Evolutionary conservation across 2,329 filamentous ascomycete species (phyloP).

Genomic region (Colletotrichum godetiae): DNA sequence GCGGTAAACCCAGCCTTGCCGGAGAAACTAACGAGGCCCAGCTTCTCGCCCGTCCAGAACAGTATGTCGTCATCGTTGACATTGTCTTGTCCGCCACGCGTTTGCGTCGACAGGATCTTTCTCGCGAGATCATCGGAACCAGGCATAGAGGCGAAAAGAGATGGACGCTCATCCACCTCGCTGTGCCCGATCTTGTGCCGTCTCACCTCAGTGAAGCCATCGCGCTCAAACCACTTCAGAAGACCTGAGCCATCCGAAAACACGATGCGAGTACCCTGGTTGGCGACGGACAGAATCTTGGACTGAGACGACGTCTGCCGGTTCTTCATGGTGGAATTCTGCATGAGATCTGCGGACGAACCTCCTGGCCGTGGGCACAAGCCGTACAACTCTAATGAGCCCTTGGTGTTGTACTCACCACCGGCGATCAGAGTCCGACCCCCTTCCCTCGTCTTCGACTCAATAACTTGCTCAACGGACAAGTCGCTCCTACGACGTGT

Average conservation of each 20-base stretch:
- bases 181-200: conserved; percentile 66
- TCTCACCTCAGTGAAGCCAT: conserved; percentile 74
- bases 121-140: conserved; percentile 79
- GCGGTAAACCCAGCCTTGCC: conserved; percentile 58
- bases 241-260: conserved; percentile 87
- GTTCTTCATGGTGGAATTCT: conserved; percentile 74
- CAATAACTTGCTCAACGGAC: conserved; percentile 63
- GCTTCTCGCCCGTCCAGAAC: conserved; percentile 88
- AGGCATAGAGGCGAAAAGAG: conserved; percentile 63
- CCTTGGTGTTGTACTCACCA: conserved; percentile 92
- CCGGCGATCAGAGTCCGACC: conserved; percentile 81
- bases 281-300: conserved; percentile 83
- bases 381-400: conserved; percentile 88
- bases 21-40: conserved; percentile 79
- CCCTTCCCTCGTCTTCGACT: conserved; percentile 61
- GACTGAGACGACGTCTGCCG: conserved; percentile 84
- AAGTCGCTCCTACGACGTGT: conserved; percentile 65
- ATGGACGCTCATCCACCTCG: conserved; percentile 56
- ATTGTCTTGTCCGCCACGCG: conserved; percentile 40
- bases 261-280: conserved; percentile 84
- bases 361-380: conserved; percentile 49
- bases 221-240: conserved; percentile 91
- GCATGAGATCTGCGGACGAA: conserved; percentile 39
- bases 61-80: conserved; percentile 76
- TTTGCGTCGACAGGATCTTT: conserved; percentile 77